Evolutionary conservation across 169 alveolate genomes (phyloP).

Genomic region (Prorocentrum cordatum): DNA sequence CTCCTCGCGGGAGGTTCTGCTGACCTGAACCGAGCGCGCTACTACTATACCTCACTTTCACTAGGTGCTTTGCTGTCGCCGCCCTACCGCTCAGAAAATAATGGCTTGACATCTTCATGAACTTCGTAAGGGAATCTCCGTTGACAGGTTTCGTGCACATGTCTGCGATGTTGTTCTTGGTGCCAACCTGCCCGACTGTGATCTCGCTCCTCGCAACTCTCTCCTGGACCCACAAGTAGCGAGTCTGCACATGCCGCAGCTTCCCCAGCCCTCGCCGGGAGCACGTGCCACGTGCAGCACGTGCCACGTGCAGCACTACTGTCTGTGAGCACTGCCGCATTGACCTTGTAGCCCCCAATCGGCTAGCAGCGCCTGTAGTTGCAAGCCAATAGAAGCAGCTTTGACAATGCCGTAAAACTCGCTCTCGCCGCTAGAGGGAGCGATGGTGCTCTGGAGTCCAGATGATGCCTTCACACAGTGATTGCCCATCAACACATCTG

Average conservation of each 20-base stretch:
- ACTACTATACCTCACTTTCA: too few relatives aligned
- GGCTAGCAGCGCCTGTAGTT: background rate
- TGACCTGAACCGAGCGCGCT: too few relatives aligned
- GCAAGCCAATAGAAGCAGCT: background rate
- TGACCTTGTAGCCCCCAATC: background rate
- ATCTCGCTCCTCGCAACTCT: background rate
- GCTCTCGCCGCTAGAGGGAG: background rate
- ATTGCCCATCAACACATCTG: background rate
- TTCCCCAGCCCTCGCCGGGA: background rate
- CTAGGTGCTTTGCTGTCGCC: too few relatives aligned
- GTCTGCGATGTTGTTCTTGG: background rate
- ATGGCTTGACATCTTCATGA: too few relatives aligned
- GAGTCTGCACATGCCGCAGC: background rate
- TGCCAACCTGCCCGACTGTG: background rate
- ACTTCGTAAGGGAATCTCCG: too few relatives aligned
- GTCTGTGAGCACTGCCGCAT: background rate
- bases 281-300: background rate
- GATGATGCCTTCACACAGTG: background rate
- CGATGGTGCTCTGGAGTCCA: background rate
- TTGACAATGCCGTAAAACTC: constrained; percentile 2
- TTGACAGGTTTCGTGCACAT: background rate
- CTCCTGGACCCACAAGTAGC: constrained; percentile 4
- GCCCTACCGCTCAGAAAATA: too few relatives aligned
- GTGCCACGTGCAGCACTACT: background rate
- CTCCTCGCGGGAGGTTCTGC: too few relatives aligned